Base-by-base conservation (phyloP, 208 protist species). In the Wallacemonas collosoma region DNA sequence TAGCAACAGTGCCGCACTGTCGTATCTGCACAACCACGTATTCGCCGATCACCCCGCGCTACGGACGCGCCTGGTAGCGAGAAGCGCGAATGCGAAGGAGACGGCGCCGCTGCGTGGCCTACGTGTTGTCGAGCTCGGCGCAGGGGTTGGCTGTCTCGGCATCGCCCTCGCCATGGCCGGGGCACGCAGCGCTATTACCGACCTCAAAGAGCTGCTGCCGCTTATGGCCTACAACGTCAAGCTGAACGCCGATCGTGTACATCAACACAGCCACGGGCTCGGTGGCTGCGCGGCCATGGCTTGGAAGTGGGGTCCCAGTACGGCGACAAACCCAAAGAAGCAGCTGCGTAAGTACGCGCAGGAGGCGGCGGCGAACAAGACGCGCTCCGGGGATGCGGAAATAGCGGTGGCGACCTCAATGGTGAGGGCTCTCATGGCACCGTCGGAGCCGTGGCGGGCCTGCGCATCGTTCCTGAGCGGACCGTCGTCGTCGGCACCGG, bases 131-230 rank as follows among this genome's bases (percentile, higher is more conserved):
- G 93, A 97, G 71, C 81, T 97, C 3, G 93, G 93, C 1, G 93
- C 90, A 0, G 93, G 93, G 47, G 90, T 95, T 15, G 93, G 93
- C 0, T 90, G 85, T 71, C 83, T 97, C n/a, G 93, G 93, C 17
- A 95, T 97, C 65, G 90, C 90, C 1, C 86, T 97, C 41, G 90
- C 93, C 39, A 91, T 93, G 88, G 87, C 69, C 9, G 89, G 89
- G 1, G 90, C 90, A 11, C 75, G 67, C 26, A 86, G 93, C 11
- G 73, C 73, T 9, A 82, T 95, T 40, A 95, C 89, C 3, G 93
- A 97, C 78, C 45, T 97, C 54, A 93, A 91, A 71, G 90, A 95
- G 71, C 84, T 97, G 26, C 47, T 95, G 41, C 90, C 93, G 50
- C 78, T 97, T 12, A 93, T 97, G 86, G 55, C 79, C 45, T 71